Evolutionary conservation across 352 stramenopile genomes (phyloP), one percentile per base, ranked within the genome.

Genomic region (Phytopythium sindhum): DNA sequence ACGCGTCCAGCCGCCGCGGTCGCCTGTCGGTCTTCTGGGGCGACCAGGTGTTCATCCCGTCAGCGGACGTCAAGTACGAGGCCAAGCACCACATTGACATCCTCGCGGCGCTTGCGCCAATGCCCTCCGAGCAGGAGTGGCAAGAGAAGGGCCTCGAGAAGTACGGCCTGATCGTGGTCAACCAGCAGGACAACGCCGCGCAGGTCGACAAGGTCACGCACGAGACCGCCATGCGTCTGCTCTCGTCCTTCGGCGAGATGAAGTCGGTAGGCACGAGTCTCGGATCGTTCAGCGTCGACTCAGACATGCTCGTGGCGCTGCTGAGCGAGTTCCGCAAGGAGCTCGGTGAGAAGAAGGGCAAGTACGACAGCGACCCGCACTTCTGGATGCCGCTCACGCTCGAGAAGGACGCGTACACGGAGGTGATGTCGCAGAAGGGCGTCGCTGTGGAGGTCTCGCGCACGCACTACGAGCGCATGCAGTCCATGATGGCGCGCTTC

Each of bases 341-440:
- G 69, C 78, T 99, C 12, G 61, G 45, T 0, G 69, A 80, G 47
- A 98, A 98, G 73, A 72, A 80, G 33, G 97, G 91, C 67, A 99
- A 99, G 71, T 89, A 98, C 29, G 94, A 99, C 81, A 98, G 91
- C 47, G 97, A 99, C 84, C 97, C 97, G 42, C 96, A 99, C 77
- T 98, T 99, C 65, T 99, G 97, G 97, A 99, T 99, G 96, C 96
- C 96, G 28, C 73, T 99, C 10, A 99, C 97, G n/a, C 82, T 99
- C 14, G 87, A 93, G 35, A 71, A 90, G 41, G 77, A 90, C 8
- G 88, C 93, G 42, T 98, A 99, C 77, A 87, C 92, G 17, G 82
- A 95, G 60, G 77, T 99, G 60, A 99, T 99, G 97, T 77, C 67
- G 31, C 90, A 98, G 78, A 98, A 99, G 81, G 95, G 86, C 54